These are phyloP conservation scores for Pisolithus orientalis DNA, from an alignment of 768 basidiomycete species.

Conservation along the genomic window DNA sequence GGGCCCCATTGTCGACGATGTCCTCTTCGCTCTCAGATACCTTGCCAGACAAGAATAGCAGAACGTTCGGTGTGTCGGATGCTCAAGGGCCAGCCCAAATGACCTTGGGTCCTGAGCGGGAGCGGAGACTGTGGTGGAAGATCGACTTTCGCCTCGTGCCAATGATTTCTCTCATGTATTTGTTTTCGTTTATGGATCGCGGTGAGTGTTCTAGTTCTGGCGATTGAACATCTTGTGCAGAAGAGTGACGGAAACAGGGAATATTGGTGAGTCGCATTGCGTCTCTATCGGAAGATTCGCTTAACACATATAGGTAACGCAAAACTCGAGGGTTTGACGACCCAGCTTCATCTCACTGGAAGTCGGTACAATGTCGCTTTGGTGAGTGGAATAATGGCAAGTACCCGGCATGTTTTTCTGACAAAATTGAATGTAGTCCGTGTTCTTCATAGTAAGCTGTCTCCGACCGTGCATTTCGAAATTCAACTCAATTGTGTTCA, in stretches of 20 bases:
- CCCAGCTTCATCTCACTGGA: slow-evolving; percentile 49
- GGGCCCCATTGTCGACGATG: neutral
- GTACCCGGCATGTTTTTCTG: neutral
- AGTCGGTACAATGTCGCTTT: slow-evolving; percentile 63
- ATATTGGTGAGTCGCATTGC: slow-evolving; percentile 39
- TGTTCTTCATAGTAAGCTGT: slow-evolving; percentile 59
- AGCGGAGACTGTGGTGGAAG: slow-evolving; percentile 51
- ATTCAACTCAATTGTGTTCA: neutral
- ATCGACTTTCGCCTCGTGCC: slow-evolving; percentile 54
- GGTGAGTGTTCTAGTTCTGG: slow-evolving; percentile 26
- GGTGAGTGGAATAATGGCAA: slow-evolving; percentile 28
- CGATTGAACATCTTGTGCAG: neutral
- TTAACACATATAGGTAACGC: slow-evolving; percentile 44
- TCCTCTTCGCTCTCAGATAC: neutral
- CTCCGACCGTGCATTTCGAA: neutral
- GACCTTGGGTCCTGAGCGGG: slow-evolving; percentile 31
- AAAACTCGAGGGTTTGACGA: slow-evolving; percentile 54
- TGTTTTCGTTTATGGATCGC: slow-evolving; percentile 61
- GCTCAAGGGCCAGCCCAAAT: neutral
- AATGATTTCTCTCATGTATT: slow-evolving; percentile 52
- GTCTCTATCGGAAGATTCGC: neutral
- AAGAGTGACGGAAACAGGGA: slow-evolving; percentile 30
- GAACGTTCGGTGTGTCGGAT: neutral
- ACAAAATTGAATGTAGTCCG: slow-evolving; percentile 38
- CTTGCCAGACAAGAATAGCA: neutral